Evolutionary conservation across 148 eudicot species (phyloP), one percentile per base, ranked within the genome.

Genomic region (Cornus kousa): DNA sequence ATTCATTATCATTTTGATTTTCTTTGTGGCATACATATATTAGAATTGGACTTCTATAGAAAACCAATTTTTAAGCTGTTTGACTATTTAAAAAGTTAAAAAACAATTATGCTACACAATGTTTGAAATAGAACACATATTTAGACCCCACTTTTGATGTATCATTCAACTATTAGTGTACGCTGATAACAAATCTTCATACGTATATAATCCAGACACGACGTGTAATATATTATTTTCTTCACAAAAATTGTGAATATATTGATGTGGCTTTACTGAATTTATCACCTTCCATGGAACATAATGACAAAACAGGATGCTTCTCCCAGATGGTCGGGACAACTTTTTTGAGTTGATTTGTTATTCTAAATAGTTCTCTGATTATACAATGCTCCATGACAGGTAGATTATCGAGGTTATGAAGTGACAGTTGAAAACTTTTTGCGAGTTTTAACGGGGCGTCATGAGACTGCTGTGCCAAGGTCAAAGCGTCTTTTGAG

Each of bases 331-430:
- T 43, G 5, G 48, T 43, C 0, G 8, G 48, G 48, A 43, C 62
- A 13, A 57, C 1, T 57, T 57, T 57, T 57, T 57, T 57, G 17
- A 57, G 20, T 13, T 19, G 32, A 40, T 46, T 66, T 5, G 35
- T 4, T 73, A 20, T 82, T 72, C 55, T 48, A 33, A 2, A 72
- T 46, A 4, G 5, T 48, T 48, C 11, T 70, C 82, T 83, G 74
- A 78, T 74, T 59, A 48, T 71, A 68, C 33, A 20, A 28, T 57
- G 65, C 55, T 79, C 73, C 78, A 40, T 72, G 83, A 22, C 89
- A 96, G 99, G 99, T 96, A 71, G 99, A 96, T 85, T 96, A 96
- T 81, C 87, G 99, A 85, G 99, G 99, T 81, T 93, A 96, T 86
- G 99, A 93, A 86, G 99, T 96, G 84, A 96, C 92, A 14, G 97